Percentiles rank a stretch among this genome's conserved stretches.
These are phyloP conservation scores for Phytophthora palmivora DNA, from an alignment of 352 stramenopile genomes.

Conservation along the genomic window DNA sequence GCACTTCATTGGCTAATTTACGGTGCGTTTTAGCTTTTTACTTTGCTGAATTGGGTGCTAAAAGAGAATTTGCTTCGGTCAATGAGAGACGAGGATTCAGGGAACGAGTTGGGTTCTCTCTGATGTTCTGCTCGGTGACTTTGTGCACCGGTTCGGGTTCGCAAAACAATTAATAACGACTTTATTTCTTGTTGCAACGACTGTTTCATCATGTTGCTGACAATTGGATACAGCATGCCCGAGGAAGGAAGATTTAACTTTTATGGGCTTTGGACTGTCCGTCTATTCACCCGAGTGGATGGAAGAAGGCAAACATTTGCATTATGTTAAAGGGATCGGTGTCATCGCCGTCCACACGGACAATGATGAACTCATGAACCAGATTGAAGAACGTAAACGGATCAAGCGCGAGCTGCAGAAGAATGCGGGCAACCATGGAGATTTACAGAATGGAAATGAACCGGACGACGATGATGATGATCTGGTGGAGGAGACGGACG, in stretches of 20 bases:
- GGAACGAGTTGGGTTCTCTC: too few relatives aligned
- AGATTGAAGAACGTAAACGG: constrained; percentile 72
- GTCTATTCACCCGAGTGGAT: constrained; percentile 71
- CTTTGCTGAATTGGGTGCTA: too few relatives aligned
- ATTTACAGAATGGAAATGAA: constrained; percentile 46
- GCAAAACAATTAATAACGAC: neutral
- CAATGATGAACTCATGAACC: constrained; percentile 60
- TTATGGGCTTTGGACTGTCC: constrained; percentile 66
- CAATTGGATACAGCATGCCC: constrained; percentile 36
- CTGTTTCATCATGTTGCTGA: constrained; percentile 16
- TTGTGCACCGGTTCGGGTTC: too few relatives aligned
- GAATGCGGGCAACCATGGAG: constrained; percentile 33
- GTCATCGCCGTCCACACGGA: constrained; percentile 60
- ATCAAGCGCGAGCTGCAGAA: constrained; percentile 61
- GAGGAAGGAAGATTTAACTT: constrained; percentile 62
- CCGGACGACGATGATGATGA: constrained; percentile 40
- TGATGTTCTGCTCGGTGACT: too few relatives aligned
- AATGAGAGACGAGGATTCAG: too few relatives aligned
- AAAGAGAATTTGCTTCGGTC: too few relatives aligned
- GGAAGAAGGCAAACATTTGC: constrained; percentile 60
- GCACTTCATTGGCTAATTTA: too few relatives aligned
- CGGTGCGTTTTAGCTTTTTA: too few relatives aligned
- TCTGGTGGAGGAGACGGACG: constrained; percentile 35
- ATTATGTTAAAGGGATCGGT: constrained; percentile 55
- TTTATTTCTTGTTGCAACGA: constrained; percentile 2